These are phyloP conservation scores for Amanita subjunquillea DNA, from an alignment of 768 basidiomycete genomes.

Conservation along the genomic window DNA sequence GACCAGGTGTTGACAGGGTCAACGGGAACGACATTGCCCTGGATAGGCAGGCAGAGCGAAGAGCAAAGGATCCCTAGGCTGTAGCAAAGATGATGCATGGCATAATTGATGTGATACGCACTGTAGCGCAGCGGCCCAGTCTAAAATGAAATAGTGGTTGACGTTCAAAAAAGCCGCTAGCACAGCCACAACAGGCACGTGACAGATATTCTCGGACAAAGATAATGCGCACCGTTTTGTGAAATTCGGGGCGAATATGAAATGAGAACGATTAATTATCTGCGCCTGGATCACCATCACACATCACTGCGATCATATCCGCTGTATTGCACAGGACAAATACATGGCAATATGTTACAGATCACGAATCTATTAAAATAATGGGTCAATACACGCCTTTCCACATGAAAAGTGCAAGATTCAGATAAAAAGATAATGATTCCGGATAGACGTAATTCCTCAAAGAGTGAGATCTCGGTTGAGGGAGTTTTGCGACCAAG, in stretches of 20 bases:
- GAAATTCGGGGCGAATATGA: too few relatives aligned
- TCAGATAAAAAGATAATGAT: constrained; percentile 79
- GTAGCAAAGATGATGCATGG: background rate
- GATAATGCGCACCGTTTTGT: too few relatives aligned
- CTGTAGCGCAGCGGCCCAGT: background rate
- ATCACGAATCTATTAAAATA: background rate
- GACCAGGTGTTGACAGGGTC: background rate
- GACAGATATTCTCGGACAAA: background rate
- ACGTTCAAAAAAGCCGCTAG: background rate
- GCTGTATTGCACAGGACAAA: background rate
- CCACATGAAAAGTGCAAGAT: constrained; percentile 10
- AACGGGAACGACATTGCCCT: background rate
- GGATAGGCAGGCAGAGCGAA: background rate
- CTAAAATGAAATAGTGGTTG: background rate
- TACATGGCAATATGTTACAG: background rate
- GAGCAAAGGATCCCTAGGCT: background rate
- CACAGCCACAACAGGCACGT: background rate
- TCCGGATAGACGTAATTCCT: constrained; percentile 80
- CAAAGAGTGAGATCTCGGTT: constrained; percentile 61
- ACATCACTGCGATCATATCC: too few relatives aligned
- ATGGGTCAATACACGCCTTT: constrained; percentile 7
- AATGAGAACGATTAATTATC: too few relatives aligned
- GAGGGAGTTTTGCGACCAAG: too few relatives aligned
- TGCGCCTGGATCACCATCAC: too few relatives aligned
- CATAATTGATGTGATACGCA: background rate